Conservation (phyloP, 2,329 filamentous ascomycete genomes). For the Metarhizium brunneum region DNA sequence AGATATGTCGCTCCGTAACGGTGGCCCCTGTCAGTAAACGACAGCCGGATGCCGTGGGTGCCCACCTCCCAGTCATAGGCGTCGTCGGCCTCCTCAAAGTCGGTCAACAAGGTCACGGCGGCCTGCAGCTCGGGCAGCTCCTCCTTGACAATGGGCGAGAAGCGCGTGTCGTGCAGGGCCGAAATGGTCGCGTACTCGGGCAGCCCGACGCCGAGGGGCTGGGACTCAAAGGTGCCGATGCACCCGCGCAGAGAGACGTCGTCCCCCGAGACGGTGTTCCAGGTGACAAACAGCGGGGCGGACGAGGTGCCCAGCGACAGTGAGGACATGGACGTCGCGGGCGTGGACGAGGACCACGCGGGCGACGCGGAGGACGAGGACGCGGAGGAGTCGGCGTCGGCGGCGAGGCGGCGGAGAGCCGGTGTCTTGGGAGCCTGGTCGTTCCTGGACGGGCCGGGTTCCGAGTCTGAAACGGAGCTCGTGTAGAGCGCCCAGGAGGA, state of each 20-base stretch:
- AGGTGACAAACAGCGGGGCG: slow-evolving; percentile 85
- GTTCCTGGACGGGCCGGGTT: slow-evolving; percentile 7
- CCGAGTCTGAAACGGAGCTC: slow-evolving; percentile 10
- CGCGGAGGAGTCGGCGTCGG: slow-evolving; percentile 20
- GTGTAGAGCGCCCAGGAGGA: slow-evolving; percentile 45
- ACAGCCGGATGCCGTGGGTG: slow-evolving; percentile 77
- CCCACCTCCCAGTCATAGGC: slow-evolving; percentile 81
- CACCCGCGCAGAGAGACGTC: slow-evolving; percentile 69
- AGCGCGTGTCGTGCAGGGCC: slow-evolving; percentile 54
- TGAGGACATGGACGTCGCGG: slow-evolving; percentile 35
- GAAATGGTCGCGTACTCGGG: slow-evolving; percentile 76
- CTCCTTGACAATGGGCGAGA: slow-evolving; percentile 41
- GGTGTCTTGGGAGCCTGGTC: slow-evolving; percentile 24
- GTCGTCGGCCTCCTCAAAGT: slow-evolving; percentile 69
- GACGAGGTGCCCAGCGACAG: slow-evolving; percentile 28
- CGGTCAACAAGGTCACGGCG: slow-evolving; percentile 71
- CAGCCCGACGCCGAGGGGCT: slow-evolving; percentile 64
- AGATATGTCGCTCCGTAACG: slow-evolving; percentile 83
- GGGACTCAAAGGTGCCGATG: slow-evolving; percentile 86
- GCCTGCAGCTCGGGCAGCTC: slow-evolving; percentile 53
- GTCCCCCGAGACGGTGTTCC: slow-evolving; percentile 58
- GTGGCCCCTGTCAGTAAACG: slow-evolving; percentile 64
- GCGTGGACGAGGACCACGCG: slow-evolving; percentile 33
- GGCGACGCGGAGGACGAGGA: slow-evolving; percentile 28
- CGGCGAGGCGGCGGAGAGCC: slow-evolving; percentile 32